These are phyloP conservation scores for Claviceps sorghi DNA, from an alignment of 2,329 filamentous ascomycete species.

Conservation along the genomic window DNA sequence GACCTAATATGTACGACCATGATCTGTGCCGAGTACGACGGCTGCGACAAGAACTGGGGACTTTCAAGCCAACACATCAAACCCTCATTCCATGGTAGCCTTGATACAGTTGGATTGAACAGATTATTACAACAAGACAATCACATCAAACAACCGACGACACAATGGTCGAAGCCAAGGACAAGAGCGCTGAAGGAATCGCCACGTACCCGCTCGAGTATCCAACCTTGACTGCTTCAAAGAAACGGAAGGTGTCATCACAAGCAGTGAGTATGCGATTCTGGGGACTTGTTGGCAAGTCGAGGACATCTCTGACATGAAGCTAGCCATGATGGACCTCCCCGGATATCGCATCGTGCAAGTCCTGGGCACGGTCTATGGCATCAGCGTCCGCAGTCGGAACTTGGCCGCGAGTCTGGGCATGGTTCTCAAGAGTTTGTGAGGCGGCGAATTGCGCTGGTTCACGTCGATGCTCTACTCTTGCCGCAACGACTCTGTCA, in stretches of 20 bases:
- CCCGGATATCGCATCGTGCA: conserved; percentile 44
- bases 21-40: too few relatives aligned
- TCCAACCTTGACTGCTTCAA: conserved; percentile 43
- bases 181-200: conserved; percentile 13
- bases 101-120: too few relatives aligned
- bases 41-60: too few relatives aligned
- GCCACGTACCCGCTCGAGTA: conserved; percentile 24
- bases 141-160: neutral
- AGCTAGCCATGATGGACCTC: conserved; percentile 44
- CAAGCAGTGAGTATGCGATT: conserved; percentile 26
- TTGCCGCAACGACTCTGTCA: conserved; percentile 44
- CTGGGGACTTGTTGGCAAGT: neutral
- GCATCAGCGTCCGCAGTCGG: conserved; percentile 40
- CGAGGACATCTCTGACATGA: neutral
- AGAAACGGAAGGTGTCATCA: conserved; percentile 47
- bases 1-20: too few relatives aligned
- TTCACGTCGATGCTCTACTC: conserved; percentile 46
- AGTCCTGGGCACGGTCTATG: conserved; percentile 44
- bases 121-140: neutral
- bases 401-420: conserved; percentile 42
- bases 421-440: conserved; percentile 41
- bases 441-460: conserved; percentile 44
- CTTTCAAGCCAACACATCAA: too few relatives aligned
- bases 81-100: neutral
- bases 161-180: conserved; percentile 15